Conservation (phyloP, 192 early-diverging fungal species). For the Borealophlyctis nickersoniae region DNA sequence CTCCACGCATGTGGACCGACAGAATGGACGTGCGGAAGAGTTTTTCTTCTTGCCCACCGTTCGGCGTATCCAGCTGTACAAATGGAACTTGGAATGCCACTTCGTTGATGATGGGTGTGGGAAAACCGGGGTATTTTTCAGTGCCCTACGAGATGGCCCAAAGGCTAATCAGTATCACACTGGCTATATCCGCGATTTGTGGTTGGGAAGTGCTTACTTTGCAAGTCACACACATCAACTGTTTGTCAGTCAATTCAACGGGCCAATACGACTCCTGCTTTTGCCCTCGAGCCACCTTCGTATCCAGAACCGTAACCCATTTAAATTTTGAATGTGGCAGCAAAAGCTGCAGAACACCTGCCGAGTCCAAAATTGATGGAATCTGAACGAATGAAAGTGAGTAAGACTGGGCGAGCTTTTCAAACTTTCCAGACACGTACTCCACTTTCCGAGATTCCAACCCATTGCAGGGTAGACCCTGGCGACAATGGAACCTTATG, state of each 20-base stretch:
- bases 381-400: conserved; percentile 37
- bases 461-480: conserved; percentile 66
- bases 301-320: conserved; percentile 86
- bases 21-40: conserved; percentile 53
- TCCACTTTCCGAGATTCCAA: conserved; percentile 78
- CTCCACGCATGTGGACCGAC: conserved; percentile 54
- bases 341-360: conserved; percentile 69
- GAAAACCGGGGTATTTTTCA: conserved; percentile 62
- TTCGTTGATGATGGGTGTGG: conserved; percentile 67
- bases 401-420: conserved; percentile 7
- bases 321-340: conserved; percentile 61
- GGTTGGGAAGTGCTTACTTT: conserved; percentile 42
- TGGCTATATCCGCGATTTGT: not conserved
- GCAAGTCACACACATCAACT: conserved; percentile 72
- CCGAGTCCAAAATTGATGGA: conserved; percentile 76
- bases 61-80: conserved; percentile 45
- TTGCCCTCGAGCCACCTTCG: conserved; percentile 29
- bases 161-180: not conserved
- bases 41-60: conserved; percentile 33
- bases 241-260: conserved; percentile 67
- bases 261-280: conserved; percentile 78
- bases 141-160: conserved; percentile 36
- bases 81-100: conserved; percentile 67
- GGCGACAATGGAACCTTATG: conserved; percentile 65
- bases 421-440: conserved; percentile 30